Evolutionary conservation across 2,329 filamentous ascomycete genomes (phyloP), one percentile per base, ranked within the genome.

Genomic region (Arthrobotrys entomopaga): DNA sequence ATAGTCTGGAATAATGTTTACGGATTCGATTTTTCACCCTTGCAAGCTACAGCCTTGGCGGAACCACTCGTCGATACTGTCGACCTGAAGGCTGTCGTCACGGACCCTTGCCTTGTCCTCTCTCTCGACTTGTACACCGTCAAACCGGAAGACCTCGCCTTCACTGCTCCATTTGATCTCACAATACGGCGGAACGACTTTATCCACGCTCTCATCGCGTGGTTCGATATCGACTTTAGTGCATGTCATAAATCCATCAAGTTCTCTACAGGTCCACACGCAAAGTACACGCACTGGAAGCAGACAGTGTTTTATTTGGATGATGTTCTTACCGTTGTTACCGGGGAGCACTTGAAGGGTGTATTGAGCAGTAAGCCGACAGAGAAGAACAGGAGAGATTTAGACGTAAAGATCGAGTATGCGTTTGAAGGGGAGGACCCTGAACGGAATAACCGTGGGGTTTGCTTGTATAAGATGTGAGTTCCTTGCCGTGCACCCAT

Each of bases 281-380:
- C 94, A 79, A 98, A 97, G 85, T 98, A 98, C 85, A 99, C 95
- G 16, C 95, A 99, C 87, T 99, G 95, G 95, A 99, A 99, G 85
- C 95, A 99, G 86, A 99, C 95, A 11, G 95, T 99, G 76, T 98
- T 99, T 85, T 99, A 99, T 84, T 86, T 99, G 77, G 88, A 91
- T 80, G 93, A 99, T 78, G 91, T 97, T 38, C 85, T 99, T 77
- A 98, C 93, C 16, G 93, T 97, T 42, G 90, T 96, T 82, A 87
- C 92, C 80, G 92, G 90, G 67, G 95, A 99, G 85, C 86, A 87
- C 79, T 86, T 99, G 73, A 83, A 84, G 73, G 91, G 92, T 79
- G 84, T 86, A 34, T 84, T 99, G 46, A 86, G 88, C 77, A 96
- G 94, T 84, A 90, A 89, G 83, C 95, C 95, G 61, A 99, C 97